Conservation (phyloP, 306 rosid species). For the Oemleria cerasiformis region DNA sequence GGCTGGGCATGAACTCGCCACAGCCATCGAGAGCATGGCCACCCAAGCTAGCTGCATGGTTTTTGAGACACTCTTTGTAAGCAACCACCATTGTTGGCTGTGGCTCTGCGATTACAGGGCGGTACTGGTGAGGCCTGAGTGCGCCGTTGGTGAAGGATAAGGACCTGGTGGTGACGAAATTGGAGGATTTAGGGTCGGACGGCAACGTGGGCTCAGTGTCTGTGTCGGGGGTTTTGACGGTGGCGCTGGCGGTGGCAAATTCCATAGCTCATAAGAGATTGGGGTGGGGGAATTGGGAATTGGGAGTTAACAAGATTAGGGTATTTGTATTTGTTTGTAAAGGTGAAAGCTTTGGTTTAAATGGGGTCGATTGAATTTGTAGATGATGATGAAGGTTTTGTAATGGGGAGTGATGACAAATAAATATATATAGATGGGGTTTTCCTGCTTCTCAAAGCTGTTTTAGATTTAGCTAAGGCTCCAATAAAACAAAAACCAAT, state of each 20-base stretch:
- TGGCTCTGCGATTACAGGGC: background rate
- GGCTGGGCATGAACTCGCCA: slow-evolving; percentile 77
- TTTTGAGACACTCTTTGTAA: slow-evolving; percentile 83
- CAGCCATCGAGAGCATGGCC: slow-evolving; percentile 91
- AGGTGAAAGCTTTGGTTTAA: background rate
- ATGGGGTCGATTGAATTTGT: slow-evolving; percentile 20
- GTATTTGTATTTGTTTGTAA: slow-evolving; percentile 25
- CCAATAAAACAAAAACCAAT: background rate
- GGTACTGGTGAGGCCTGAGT: slow-evolving; percentile 37
- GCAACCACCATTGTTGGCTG: slow-evolving; percentile 22
- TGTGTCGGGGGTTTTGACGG: slow-evolving; percentile 34
- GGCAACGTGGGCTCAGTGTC: slow-evolving; percentile 46
- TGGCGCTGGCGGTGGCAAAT: slow-evolving; percentile 19
- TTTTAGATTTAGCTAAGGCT: background rate
- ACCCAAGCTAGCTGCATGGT: slow-evolving; percentile 82
- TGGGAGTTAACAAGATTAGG: slow-evolving; percentile 28
- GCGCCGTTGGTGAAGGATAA: slow-evolving; percentile 51
- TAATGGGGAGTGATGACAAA: slow-evolving; percentile 43
- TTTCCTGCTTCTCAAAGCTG: background rate
- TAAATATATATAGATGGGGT: slow-evolving; percentile 37
- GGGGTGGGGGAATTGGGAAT: background rate
- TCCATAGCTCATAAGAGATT: slow-evolving; percentile 43
- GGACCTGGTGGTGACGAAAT: slow-evolving; percentile 25
- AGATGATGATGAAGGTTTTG: slow-evolving; percentile 36
- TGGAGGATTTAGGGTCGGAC: slow-evolving; percentile 29